Base-by-base conservation (phyloP, 257 asterid species). In the Solanum habrochaites region DNA sequence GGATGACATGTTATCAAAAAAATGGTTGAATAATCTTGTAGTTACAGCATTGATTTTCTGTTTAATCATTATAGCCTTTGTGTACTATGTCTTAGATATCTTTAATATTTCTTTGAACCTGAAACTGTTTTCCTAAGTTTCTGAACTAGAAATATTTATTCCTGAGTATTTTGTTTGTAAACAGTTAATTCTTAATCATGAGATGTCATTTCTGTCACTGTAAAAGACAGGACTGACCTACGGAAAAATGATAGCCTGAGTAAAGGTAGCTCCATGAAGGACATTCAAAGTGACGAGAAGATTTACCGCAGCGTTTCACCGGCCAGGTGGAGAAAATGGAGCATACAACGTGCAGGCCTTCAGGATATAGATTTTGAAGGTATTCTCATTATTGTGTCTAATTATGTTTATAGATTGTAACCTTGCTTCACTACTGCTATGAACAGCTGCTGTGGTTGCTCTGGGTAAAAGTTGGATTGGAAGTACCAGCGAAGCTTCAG, bases 401-500 rank as follows among this genome's bases (percentile, higher is more conserved):
- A 69, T 47, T 31, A 31, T 40, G 64, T 45, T 23, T 21, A 29
- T 47, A 25, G 42, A 23, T 71, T 70, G 52, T 40, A 47, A 32
- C 52, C 83, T 85, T 12, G 35, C 43, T 69, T 85, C 37, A 32
- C 42, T 31, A 31, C 80, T 70, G 85, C 75, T 85, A 89, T 85
- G 47, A 90, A 92, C 96, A 97, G 99, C 99, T 90, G 98, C 92
- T 40, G 99, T 95, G 91, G 92, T 95, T 86, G 90, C 90, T 83
- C 90, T 88, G 12, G 83, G 78, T 82, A 87, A 87, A 72, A 83
- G 87, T 47, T 56, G 12, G 31, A 78, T 43, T 75, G 94, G 90
- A 88, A 71, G 88, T 49, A 88, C 85, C 60, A 83, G 82, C 64
- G 90, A 90, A 88, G 86, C 85, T 87, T 84, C 75, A 56, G 60